Conservation (phyloP, 2,329 filamentous ascomycete genomes). For the Diaporthe sp. region DNA sequence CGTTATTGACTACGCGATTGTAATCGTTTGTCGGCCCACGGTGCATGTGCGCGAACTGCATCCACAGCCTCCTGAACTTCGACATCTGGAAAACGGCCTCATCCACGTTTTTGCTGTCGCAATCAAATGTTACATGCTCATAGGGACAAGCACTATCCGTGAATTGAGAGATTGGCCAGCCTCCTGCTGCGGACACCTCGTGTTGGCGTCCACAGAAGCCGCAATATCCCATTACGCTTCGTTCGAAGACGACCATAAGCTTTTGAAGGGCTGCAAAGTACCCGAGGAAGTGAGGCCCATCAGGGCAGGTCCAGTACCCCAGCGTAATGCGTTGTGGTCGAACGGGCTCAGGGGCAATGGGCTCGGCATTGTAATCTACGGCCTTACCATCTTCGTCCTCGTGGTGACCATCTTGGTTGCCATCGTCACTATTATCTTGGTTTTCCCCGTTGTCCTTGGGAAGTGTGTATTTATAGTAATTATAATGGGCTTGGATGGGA, state of each 20-base stretch:
- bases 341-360: background rate
- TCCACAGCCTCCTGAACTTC: background rate
- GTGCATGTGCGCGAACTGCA: rapidly evolving
- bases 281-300: background rate
- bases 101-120: background rate
- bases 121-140: background rate
- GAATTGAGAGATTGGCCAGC: background rate
- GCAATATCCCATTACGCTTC: rapidly evolving
- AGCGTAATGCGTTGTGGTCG: background rate
- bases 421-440: background rate
- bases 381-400: background rate
- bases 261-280: background rate
- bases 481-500: background rate
- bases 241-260: background rate
- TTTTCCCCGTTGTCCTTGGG: background rate
- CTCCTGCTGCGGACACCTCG: rapidly evolving
- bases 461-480: background rate
- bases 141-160: background rate
- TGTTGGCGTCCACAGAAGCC: rapidly evolving
- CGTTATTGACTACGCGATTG: background rate
- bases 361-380: background rate
- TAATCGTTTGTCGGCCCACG: background rate
- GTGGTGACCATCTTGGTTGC: background rate
- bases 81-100: background rate
- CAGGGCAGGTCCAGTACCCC: background rate